These are phyloP conservation scores for Ogataea ganodermae DNA, from an alignment of 805 yeast species.

Conservation along the genomic window DNA sequence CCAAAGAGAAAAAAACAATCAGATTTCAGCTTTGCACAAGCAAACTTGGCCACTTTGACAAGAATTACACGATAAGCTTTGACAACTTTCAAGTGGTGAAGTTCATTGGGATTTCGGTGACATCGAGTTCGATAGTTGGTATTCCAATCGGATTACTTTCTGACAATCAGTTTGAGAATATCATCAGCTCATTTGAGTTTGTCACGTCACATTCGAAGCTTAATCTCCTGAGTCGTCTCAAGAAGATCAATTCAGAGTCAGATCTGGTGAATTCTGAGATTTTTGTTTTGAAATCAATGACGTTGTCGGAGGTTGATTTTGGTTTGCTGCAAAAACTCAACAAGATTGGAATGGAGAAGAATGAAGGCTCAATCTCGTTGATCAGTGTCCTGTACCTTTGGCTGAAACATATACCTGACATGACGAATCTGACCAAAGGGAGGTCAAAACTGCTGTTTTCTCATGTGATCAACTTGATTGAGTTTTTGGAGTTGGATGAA, in stretches of 20 bases:
- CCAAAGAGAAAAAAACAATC: constrained; percentile 34
- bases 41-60: constrained; percentile 18
- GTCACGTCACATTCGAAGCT: constrained; percentile 15
- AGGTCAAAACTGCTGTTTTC: constrained; percentile 21
- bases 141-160: constrained; percentile 37
- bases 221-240: constrained; percentile 11
- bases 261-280: constrained; percentile 18
- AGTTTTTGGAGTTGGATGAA: constrained; percentile 26
- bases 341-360: constrained; percentile 23
- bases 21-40: constrained; percentile 16
- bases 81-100: constrained; percentile 16
- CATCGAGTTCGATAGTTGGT: constrained; percentile 36
- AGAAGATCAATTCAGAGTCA: constrained; percentile 11
- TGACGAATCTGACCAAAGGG: constrained; percentile 12
- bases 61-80: constrained; percentile 18
- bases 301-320: constrained; percentile 15
- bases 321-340: constrained; percentile 19
- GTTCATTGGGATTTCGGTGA: constrained; percentile 24
- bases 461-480: constrained; percentile 25
- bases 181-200: constrained; percentile 25
- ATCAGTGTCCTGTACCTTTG: constrained; percentile 30
- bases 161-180: constrained; percentile 26
- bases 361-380: constrained; percentile 25
- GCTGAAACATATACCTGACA: constrained; percentile 27
- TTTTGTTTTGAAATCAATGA: constrained; percentile 20